These are phyloP conservation scores for Volutella citrinella DNA, from an alignment of 2,329 filamentous ascomycete genomes.

Conservation along the genomic window DNA sequence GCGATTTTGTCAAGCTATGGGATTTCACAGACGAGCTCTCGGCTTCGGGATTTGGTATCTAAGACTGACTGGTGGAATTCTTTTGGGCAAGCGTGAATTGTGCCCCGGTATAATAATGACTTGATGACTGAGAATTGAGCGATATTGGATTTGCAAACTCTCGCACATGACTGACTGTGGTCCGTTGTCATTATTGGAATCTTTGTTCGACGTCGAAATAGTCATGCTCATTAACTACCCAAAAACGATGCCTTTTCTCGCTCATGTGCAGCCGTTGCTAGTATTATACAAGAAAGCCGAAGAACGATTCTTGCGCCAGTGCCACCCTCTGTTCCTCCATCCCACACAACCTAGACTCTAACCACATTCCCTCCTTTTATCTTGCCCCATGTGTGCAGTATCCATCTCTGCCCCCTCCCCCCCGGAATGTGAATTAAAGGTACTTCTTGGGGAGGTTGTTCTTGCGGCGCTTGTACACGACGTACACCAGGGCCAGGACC, in stretches of 20 bases:
- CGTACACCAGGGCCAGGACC: slow-evolving; percentile 64
- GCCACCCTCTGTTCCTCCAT: no score
- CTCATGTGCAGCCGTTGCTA: slow-evolving; percentile 15
- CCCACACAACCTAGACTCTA: no score
- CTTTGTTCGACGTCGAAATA: slow-evolving; percentile 5
- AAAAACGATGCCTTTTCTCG: slow-evolving; percentile 11
- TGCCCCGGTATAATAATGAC: no score
- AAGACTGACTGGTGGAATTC: background rate
- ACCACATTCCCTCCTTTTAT: no score
- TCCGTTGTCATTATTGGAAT: slow-evolving; percentile 1
- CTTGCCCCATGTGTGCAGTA: no score
- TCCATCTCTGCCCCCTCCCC: no score
- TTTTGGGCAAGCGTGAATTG: background rate
- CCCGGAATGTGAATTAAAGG: slow-evolving; percentile 60
- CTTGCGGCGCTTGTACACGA: slow-evolving; percentile 77
- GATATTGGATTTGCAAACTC: no score
- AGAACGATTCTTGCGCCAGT: no score
- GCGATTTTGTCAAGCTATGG: slow-evolving; percentile 26
- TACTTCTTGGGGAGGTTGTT: slow-evolving; percentile 86
- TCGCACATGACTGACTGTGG: slow-evolving; percentile 6
- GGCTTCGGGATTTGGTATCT: background rate
- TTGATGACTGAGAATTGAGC: no score
- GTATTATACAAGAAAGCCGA: slow-evolving; percentile 17
- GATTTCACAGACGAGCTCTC: background rate
- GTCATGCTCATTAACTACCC: slow-evolving; percentile 20